Percentiles rank a stretch among this genome's conserved stretches.
These are phyloP conservation scores for Tetragonia tetragonoides DNA, from an alignment of 148 eudicot genomes.

Conservation along the genomic window DNA sequence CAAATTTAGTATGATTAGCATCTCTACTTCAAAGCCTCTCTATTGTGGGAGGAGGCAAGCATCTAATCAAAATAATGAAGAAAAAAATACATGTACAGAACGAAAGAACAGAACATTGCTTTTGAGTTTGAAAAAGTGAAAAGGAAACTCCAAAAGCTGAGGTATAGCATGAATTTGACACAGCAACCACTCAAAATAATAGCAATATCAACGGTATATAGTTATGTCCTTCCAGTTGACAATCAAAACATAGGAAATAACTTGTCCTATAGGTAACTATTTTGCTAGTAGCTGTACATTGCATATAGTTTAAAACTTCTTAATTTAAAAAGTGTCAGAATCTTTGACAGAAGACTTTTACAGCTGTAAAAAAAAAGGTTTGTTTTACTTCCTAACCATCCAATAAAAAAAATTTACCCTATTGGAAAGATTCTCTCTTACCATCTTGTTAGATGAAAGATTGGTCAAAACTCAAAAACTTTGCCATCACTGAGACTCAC, in stretches of 20 bases:
- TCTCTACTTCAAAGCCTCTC: background rate
- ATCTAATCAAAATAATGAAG: background rate
- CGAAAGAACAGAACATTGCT: background rate
- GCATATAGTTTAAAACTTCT: background rate
- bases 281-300: background rate
- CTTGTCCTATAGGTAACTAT: too few species aligned
- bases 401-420: too few species aligned
- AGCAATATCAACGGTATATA: background rate
- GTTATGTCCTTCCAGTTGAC: background rate
- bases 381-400: too few species aligned
- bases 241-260: background rate
- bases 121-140: background rate
- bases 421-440: too few species aligned
- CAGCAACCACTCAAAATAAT: background rate
- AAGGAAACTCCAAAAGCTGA: background rate
- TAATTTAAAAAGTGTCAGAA: background rate
- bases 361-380: background rate
- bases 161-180: background rate
- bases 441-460: too few species aligned
- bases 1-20: background rate
- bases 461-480: too few species aligned
- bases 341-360: background rate
- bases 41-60: background rate
- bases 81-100: background rate
- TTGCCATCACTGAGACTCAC: too few species aligned